A percentile compares a stretch with the other conserved stretches of the same genome.
Conservation (phyloP, 2,329 filamentous ascomycete genomes). For the Podosphaera xanthii region DNA sequence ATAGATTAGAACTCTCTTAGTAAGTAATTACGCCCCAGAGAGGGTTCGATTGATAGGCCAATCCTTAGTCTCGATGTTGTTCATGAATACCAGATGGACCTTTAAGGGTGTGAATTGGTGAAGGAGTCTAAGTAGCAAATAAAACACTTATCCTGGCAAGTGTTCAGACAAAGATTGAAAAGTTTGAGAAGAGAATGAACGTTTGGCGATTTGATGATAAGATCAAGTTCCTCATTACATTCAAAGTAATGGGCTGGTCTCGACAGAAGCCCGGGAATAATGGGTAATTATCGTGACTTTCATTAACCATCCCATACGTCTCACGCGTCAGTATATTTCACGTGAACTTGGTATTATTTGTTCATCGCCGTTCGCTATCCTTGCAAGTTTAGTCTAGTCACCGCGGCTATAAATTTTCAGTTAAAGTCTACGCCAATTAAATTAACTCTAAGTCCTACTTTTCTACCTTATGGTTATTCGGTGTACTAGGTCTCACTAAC, state of each 20-base stretch:
- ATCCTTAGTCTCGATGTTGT: neutral
- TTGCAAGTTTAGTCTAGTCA: too few species aligned
- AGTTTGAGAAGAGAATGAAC: neutral
- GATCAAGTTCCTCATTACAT: neutral
- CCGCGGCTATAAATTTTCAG: neutral
- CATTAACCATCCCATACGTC: too few species aligned
- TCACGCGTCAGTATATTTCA: too few species aligned
- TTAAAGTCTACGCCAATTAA: neutral
- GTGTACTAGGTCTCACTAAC: neutral
- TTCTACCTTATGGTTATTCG: neutral
- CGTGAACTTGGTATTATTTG: too few species aligned
- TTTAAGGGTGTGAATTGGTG: neutral
- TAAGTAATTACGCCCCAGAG: neutral
- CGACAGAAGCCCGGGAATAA: neutral
- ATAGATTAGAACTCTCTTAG: neutral
- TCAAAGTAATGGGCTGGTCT: neutral
- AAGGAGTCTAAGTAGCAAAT: neutral
- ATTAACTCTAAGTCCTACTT: neutral
- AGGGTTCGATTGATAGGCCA: neutral
- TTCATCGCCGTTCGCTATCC: too few species aligned
- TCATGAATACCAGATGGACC: neutral
- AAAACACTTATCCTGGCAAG: neutral
- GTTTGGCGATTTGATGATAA: neutral
- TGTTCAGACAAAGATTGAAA: neutral
- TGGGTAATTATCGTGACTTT: neutral